Percentiles rank a stretch among this genome's conserved stretches.
Evolutionary conservation across 257 asterid genomes (phyloP).

Genomic region (Coffea eugenioides): DNA sequence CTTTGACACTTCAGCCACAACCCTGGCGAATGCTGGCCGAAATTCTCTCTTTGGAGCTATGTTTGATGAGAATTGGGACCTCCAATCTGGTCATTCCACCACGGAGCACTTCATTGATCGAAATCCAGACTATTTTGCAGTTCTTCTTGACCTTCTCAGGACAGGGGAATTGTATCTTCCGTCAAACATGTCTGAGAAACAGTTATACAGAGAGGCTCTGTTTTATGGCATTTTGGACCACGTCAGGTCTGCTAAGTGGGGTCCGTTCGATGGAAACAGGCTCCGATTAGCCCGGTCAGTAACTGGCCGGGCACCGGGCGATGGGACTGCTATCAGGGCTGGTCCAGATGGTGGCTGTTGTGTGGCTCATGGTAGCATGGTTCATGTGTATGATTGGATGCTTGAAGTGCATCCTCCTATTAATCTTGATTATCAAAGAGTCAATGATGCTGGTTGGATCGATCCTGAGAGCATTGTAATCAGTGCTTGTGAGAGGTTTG

Average conservation of each 20-base stretch:
- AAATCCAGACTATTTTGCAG: constrained; percentile 79
- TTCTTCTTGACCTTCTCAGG: constrained; percentile 79
- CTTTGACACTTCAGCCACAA: constrained; percentile 81
- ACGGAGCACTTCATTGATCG: constrained; percentile 81
- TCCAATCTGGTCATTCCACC: constrained; percentile 38
- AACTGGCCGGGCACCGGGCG: constrained; percentile 78
- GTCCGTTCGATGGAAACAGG: constrained; percentile 76
- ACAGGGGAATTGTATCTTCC: constrained; percentile 85
- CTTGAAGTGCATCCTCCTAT: constrained; percentile 76
- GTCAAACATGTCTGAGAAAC: constrained; percentile 56
- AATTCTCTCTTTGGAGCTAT: constrained; percentile 82
- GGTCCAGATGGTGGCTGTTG: constrained; percentile 94
- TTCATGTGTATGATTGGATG: constrained; percentile 94
- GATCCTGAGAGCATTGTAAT: constrained; percentile 64
- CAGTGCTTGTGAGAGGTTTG: constrained; percentile 78
- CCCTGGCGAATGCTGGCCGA: constrained; percentile 91
- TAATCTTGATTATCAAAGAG: constrained; percentile 84
- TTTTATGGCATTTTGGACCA: constrained; percentile 76
- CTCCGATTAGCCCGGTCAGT: constrained; percentile 48
- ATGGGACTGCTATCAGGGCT: constrained; percentile 88
- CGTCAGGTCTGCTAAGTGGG: constrained; percentile 80
- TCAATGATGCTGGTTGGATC: constrained; percentile 77
- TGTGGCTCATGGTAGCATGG: constrained; percentile 92
- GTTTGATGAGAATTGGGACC: constrained; percentile 79
- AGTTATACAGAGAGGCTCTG: constrained; percentile 68